These are phyloP conservation scores for Blastobotrys buckinghamii DNA, from an alignment of 1,139 yeast species.

Conservation along the genomic window DNA sequence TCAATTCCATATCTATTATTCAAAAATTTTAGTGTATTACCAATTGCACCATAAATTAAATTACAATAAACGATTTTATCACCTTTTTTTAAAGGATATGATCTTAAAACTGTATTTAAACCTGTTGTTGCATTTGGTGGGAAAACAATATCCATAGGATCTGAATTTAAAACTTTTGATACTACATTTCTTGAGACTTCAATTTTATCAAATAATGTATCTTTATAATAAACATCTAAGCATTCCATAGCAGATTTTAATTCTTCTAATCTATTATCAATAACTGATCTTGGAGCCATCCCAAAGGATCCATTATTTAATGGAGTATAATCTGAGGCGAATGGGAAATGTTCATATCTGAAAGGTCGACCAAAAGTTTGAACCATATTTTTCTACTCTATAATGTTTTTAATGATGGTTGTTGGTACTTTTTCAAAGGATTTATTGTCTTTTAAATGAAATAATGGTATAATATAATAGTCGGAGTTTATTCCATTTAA, in stretches of 20 bases:
- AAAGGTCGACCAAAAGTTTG: neutral
- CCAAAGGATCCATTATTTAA: slow-evolving; percentile 28
- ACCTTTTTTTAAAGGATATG: slow-evolving; percentile 47
- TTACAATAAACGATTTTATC: slow-evolving; percentile 49
- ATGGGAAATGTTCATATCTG: slow-evolving; percentile 38
- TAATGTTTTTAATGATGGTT: no score
- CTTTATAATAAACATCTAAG: slow-evolving; percentile 41
- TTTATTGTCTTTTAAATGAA: no score
- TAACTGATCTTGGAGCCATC: slow-evolving; percentile 20
- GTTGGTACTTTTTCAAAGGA: no score
- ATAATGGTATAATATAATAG: no score
- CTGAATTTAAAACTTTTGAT: slow-evolving; percentile 41
- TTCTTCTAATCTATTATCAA: slow-evolving; percentile 16
- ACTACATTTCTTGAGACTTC: slow-evolving; percentile 32
- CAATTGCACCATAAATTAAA: slow-evolving; percentile 56
- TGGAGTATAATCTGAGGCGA: slow-evolving; percentile 20
- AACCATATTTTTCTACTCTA: neutral
- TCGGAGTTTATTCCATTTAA: no score
- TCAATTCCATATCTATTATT: slow-evolving; percentile 41
- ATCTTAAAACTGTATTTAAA: slow-evolving; percentile 52
- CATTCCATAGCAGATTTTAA: slow-evolving; percentile 29
- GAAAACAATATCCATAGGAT: slow-evolving; percentile 41
- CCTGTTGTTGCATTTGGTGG: slow-evolving; percentile 59
- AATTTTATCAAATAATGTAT: slow-evolving; percentile 29
- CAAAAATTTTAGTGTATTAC: slow-evolving; percentile 47